phyloP scores from a whole-genome alignment of 352 stramenopile genomes.

The Pythium coloratum region DNA sequence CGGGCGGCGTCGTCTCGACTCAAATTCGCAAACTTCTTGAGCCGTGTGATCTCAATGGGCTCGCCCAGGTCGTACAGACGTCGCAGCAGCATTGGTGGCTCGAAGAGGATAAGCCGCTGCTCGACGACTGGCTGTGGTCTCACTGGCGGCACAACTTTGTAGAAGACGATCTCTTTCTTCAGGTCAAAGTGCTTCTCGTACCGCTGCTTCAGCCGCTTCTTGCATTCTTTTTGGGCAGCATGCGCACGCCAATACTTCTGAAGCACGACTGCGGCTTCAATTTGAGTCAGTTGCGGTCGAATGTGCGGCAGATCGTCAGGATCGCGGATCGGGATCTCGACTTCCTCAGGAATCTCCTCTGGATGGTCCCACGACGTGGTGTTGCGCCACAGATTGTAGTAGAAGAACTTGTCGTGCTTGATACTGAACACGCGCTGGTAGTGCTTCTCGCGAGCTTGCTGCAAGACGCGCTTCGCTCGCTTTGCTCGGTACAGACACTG shows the following conservation, averaged over 20 bases:
- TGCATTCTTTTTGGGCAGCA: conserved; percentile 32
- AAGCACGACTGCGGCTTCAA: conserved; percentile 51
- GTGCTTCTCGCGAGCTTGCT: conserved; percentile 54
- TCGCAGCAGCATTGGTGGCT: conserved; percentile 37
- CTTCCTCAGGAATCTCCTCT: conserved; percentile 33
- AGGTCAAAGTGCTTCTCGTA: conserved; percentile 78
- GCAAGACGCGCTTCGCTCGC: conserved; percentile 47
- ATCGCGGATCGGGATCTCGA: conserved; percentile 73
- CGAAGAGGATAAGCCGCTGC: conserved; percentile 22
- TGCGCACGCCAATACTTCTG: conserved; percentile 42
- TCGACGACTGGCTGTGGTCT: not conserved
- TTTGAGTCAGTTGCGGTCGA: conserved; percentile 43
- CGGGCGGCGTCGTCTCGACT: conserved; percentile 49
- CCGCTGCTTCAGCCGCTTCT: conserved; percentile 28
- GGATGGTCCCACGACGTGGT: conserved; percentile 54
- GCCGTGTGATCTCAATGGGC: conserved; percentile 56
- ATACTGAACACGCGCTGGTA: conserved; percentile 81
- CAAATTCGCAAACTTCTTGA: conserved; percentile 49
- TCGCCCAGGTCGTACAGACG: conserved; percentile 67
- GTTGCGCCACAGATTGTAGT: conserved; percentile 67
- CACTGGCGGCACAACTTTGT: conserved; percentile 37
- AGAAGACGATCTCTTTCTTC: conserved; percentile 54
- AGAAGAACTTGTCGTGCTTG: conserved; percentile 74
- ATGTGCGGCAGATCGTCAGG: conserved; percentile 55
- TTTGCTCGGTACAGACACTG: conserved; percentile 65